These are phyloP conservation scores for Exophiala sp. DNA, from an alignment of 2,329 filamentous ascomycete genomes.

Conservation along the genomic window DNA sequence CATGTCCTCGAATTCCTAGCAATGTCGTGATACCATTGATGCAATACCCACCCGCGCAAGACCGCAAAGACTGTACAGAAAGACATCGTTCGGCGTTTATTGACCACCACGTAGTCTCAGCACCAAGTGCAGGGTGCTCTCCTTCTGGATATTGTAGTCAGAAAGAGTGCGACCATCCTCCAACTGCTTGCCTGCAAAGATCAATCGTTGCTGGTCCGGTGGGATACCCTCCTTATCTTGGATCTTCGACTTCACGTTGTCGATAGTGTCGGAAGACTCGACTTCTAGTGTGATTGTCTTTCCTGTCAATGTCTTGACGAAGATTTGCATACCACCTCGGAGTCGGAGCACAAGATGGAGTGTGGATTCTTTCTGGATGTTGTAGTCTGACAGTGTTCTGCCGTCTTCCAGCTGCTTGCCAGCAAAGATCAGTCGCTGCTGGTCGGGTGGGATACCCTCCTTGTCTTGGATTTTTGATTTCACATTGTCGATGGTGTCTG, in stretches of 20 bases:
- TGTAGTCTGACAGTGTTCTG: constrained; percentile 87
- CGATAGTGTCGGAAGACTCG: constrained; percentile 62
- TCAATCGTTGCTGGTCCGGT: constrained; percentile 64
- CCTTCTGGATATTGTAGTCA: constrained; percentile 55
- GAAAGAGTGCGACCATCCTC: constrained; percentile 48
- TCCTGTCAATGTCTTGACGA: constrained; percentile 74
- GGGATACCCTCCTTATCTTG: constrained; percentile 78
- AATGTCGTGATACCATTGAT: constrained; percentile 1
- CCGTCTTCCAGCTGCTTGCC: constrained; percentile 93
- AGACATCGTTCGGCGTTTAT: constrained; percentile 14
- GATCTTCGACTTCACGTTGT: constrained; percentile 66
- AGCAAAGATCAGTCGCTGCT: constrained; percentile 88
- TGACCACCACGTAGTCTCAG: constrained; percentile 52
- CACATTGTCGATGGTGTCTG: constrained; percentile 89
- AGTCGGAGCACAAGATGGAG: constrained; percentile 75
- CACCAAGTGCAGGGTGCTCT: constrained; percentile 60
- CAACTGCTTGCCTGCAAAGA: constrained; percentile 64
- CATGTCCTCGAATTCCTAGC: constrained; percentile 2
- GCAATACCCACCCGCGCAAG: constrained; percentile 4
- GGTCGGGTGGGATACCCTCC: constrained; percentile 85
- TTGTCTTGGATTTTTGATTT: constrained; percentile 81
- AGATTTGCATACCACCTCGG: constrained; percentile 78
- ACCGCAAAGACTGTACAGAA: constrained; percentile 4
- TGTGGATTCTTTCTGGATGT: constrained; percentile 89
- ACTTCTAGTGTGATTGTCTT: constrained; percentile 66